phyloP scores from a whole-genome alignment of 331 rosid genomes.

The Arachis monticola region DNA sequence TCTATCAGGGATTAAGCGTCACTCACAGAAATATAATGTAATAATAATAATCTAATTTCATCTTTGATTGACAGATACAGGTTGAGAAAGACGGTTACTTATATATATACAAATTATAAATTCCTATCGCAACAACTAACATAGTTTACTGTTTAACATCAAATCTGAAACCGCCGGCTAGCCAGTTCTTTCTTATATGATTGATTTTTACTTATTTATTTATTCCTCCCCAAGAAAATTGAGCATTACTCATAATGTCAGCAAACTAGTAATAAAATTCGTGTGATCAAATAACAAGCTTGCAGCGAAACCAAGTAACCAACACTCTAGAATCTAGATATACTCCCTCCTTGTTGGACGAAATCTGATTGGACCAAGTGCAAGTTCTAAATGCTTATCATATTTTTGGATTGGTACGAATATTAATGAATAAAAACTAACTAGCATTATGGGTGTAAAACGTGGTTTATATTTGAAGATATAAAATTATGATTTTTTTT shows the following conservation, averaged over 20 bases:
- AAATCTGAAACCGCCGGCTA: neutral
- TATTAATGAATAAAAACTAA: neutral
- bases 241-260: neutral
- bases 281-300: neutral
- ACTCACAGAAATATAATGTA: too few relatives aligned
- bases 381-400: neutral
- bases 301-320: neutral
- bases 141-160: neutral
- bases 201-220: neutral
- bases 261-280: neutral
- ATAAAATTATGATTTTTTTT: too few relatives aligned
- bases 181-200: neutral
- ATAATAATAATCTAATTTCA: neutral
- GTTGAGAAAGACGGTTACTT: neutral
- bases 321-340: neutral
- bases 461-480: neutral
- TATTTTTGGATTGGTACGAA: neutral
- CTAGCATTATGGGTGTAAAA: neutral
- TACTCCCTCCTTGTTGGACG: neutral
- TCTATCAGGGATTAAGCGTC: neutral
- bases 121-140: neutral
- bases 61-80: conserved; percentile 2
- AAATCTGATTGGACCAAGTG: neutral
- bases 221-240: neutral
- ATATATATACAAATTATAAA: neutral